Conservation (phyloP, 192 early-diverging fungal genomes). For the Geranomyces variabilis region DNA sequence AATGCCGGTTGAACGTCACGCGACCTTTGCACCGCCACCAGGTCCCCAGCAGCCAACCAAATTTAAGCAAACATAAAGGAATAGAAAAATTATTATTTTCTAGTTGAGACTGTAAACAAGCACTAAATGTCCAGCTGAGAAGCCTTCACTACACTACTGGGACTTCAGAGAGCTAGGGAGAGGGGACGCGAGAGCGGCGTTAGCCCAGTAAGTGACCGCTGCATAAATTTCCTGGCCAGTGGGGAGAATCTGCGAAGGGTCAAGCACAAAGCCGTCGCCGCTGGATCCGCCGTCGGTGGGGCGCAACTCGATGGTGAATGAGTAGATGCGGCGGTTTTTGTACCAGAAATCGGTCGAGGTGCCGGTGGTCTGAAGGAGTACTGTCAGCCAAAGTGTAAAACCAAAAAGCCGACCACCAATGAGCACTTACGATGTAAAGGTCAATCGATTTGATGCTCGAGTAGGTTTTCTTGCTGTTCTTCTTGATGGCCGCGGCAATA, state of each 20-base stretch:
- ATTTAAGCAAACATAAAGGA: too few relatives aligned
- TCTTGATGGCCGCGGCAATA: constrained; percentile 41
- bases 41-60: too few relatives aligned
- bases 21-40: too few relatives aligned
- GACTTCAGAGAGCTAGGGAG: not conserved
- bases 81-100: too few relatives aligned
- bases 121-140: too few relatives aligned
- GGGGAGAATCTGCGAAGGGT: constrained; percentile 58
- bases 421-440: constrained; percentile 48
- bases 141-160: too few relatives aligned
- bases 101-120: too few relatives aligned
- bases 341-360: constrained; percentile 61
- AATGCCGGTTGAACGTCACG: too few relatives aligned
- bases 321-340: constrained; percentile 48
- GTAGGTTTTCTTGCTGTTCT: constrained; percentile 51
- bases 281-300: constrained; percentile 22
- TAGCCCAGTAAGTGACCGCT: constrained; percentile 9
- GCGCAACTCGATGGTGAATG: constrained; percentile 62
- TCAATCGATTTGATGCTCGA: constrained; percentile 49
- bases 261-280: constrained; percentile 57
- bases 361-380: constrained; percentile 49
- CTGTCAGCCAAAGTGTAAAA: not conserved
- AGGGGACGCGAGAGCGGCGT: not conserved
- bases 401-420: not conserved
- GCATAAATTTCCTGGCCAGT: constrained; percentile 43